Evolutionary conservation across 176 grass and related monocot species (phyloP).

Genomic region (Musa troglodytarum): DNA sequence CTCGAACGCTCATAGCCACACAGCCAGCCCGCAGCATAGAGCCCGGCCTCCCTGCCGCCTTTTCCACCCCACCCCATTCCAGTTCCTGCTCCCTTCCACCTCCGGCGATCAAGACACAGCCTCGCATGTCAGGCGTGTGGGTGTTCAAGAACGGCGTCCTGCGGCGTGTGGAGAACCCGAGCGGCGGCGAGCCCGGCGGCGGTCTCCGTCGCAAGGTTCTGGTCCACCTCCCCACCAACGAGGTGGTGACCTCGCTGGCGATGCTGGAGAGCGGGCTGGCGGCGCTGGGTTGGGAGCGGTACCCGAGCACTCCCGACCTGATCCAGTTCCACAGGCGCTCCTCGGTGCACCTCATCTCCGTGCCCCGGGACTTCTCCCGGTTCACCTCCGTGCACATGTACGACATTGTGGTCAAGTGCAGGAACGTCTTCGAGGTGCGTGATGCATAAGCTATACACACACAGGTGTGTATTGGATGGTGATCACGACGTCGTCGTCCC

Average conservation of each 20-base stretch:
- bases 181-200: neutral
- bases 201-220: neutral
- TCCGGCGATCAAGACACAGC: neutral
- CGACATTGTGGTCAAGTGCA: conserved; percentile 13
- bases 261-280: neutral
- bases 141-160: conserved; percentile 16
- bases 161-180: neutral
- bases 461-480: too few relatives aligned
- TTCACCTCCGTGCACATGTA: conserved; percentile 12
- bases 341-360: conserved; percentile 15
- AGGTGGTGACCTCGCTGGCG: neutral
- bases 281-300: conserved; percentile 10
- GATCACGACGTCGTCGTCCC: too few relatives aligned
- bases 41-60: too few relatives aligned
- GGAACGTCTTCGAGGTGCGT: conserved; percentile 9
- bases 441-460: neutral
- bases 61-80: neutral
- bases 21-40: neutral
- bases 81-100: neutral
- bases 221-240: neutral
- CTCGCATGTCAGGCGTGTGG: neutral
- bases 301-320: conserved; percentile 4
- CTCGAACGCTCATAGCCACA: neutral
- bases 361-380: conserved; percentile 6
- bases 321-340: conserved; percentile 14